These are phyloP conservation scores for Nakaseomyces glabratus DNA, from an alignment of 1,139 yeast species.

Conservation along the genomic window DNA sequence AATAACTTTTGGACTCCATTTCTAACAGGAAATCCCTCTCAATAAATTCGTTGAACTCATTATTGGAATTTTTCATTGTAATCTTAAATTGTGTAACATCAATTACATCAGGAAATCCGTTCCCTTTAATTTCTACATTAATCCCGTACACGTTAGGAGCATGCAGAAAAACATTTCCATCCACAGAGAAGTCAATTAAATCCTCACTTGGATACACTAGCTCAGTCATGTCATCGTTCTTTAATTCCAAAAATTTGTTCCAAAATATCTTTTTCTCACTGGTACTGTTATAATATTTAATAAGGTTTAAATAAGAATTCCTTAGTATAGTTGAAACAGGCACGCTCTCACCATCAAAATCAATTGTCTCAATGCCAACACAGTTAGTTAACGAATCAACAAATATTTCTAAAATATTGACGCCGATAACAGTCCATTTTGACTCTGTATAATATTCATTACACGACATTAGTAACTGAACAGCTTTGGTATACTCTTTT, in stretches of 20 bases:
- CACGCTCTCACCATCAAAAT: slow-evolving; percentile 23
- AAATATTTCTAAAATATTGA: slow-evolving; percentile 53
- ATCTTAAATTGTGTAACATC: slow-evolving; percentile 17
- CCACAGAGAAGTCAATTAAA: slow-evolving; percentile 16
- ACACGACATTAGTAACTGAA: slow-evolving; percentile 54
- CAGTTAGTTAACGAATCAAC: slow-evolving; percentile 53
- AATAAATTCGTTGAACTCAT: slow-evolving; percentile 16
- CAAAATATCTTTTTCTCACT: slow-evolving; percentile 23
- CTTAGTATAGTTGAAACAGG: slow-evolving; percentile 24
- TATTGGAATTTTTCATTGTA: slow-evolving; percentile 14
- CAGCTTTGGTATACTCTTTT: slow-evolving; percentile 51
- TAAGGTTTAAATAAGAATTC: slow-evolving; percentile 25
- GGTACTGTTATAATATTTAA: slow-evolving; percentile 16
- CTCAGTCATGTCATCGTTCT: slow-evolving; percentile 12
- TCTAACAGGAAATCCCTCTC: slow-evolving; percentile 9
- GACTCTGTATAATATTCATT: slow-evolving; percentile 56
- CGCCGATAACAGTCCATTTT: slow-evolving; percentile 72
- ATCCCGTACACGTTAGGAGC: slow-evolving; percentile 21
- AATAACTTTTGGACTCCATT: slow-evolving; percentile 8
- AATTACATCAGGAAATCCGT: slow-evolving; percentile 17
- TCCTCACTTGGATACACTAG: slow-evolving; percentile 23
- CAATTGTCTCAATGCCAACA: slow-evolving; percentile 15
- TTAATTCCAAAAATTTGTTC: slow-evolving; percentile 22
- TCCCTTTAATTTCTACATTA: slow-evolving; percentile 14
- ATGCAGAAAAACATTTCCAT: slow-evolving; percentile 8